These are phyloP conservation scores for Pseudovirgaria hyperparasitica DNA, from an alignment of 2,329 filamentous ascomycete species.

Conservation along the genomic window DNA sequence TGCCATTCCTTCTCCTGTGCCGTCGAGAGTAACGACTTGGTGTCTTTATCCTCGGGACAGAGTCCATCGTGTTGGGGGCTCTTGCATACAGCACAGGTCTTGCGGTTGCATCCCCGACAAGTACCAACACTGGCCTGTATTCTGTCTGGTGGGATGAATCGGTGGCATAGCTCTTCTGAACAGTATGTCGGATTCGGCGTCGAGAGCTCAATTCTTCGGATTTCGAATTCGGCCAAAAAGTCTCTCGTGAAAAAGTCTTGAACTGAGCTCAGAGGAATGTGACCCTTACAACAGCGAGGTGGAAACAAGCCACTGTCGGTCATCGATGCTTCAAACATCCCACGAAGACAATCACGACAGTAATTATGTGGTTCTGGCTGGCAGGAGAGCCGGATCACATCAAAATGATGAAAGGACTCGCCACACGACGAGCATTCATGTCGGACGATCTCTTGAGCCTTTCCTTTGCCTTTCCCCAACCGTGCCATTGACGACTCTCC, in stretches of 20 bases:
- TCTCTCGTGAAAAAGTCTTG: conserved; percentile 5
- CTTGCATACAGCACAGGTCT: conserved; percentile 5
- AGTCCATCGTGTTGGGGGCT: conserved; percentile 1
- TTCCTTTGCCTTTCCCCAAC: conserved; percentile 1
- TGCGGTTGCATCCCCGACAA: not conserved
- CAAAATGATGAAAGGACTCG: conserved; percentile 2
- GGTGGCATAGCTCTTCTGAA: not conserved
- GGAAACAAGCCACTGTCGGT: conserved; percentile 12
- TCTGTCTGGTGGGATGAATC: conserved; percentile 2
- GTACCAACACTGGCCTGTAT: not conserved
- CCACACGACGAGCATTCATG: conserved; percentile 5
- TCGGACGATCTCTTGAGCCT: not conserved
- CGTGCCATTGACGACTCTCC: too few relatives aligned
- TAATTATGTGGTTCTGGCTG: conserved; percentile 9
- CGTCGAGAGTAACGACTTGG: conserved; percentile 41
- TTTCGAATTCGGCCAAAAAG: conserved; percentile 7
- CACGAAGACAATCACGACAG: conserved; percentile 9
- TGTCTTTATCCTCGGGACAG: conserved; percentile 3
- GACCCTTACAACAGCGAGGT: conserved; percentile 10
- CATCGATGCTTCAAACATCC: conserved; percentile 9
- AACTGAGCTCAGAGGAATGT: conserved; percentile 8
- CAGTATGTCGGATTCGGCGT: conserved; percentile 9
- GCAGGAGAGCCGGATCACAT: conserved; percentile 7
- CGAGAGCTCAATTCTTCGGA: conserved; percentile 10
- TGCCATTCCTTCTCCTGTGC: conserved; percentile 51